These are phyloP conservation scores for Vigna nakashimae DNA, from an alignment of 306 rosid genomes.

Conservation along the genomic window DNA sequence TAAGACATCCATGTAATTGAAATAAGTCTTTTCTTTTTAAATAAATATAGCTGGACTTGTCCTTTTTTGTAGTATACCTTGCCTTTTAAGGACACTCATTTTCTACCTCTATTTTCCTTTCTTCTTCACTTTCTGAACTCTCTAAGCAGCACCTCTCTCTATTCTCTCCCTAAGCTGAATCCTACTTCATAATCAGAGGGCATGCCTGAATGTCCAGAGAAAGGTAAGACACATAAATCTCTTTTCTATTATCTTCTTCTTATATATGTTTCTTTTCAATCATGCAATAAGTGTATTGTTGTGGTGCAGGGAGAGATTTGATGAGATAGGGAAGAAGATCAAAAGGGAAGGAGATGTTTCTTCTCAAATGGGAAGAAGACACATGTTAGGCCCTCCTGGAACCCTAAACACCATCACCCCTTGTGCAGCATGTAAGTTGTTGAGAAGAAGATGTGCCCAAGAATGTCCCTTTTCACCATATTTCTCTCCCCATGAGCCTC, in stretches of 20 bases:
- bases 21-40: conserved; percentile 39
- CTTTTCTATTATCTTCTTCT: conserved; percentile 22
- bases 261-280: not conserved
- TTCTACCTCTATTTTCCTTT: conserved; percentile 55
- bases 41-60: conserved; percentile 54
- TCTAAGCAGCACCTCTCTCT: conserved; percentile 39
- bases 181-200: conserved; percentile 61
- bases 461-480: conserved; percentile 98
- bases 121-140: conserved; percentile 43
- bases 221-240: conserved; percentile 63
- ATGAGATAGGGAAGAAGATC: conserved; percentile 86
- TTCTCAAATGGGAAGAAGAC: conserved; percentile 78
- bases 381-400: conserved; percentile 86
- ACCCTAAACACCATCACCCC: conserved; percentile 92
- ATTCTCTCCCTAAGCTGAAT: conserved; percentile 45
- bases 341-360: conserved; percentile 83
- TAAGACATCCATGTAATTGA: conserved; percentile 10
- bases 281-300: not conserved
- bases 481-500: conserved; percentile 97
- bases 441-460: conserved; percentile 93
- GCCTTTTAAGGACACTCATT: conserved; percentile 79
- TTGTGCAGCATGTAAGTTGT: conserved; percentile 95
- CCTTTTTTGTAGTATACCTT: conserved; percentile 60
- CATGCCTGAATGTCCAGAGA: conserved; percentile 99
- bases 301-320: conserved; percentile 66